Percentiles rank a stretch among this genome's conserved stretches.
These are phyloP conservation scores for Monosporozyma aquatica DNA, from an alignment of 805 yeast genomes.

Conservation along the genomic window DNA sequence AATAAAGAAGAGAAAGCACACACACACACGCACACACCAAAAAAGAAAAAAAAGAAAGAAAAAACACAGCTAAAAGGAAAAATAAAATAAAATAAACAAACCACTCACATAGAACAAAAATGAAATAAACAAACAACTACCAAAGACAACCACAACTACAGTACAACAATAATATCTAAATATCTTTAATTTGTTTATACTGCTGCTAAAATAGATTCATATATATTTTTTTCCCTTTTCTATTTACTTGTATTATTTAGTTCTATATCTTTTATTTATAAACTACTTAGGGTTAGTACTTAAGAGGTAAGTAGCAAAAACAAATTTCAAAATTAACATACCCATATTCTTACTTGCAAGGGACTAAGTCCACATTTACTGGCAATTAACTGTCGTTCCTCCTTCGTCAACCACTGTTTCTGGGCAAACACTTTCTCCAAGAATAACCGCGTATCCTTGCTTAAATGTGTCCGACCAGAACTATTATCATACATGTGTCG, in stretches of 20 bases:
- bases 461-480: not conserved
- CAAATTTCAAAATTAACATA: constrained; percentile 10
- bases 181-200: constrained; percentile 4
- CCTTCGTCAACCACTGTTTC: constrained; percentile 17
- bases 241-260: constrained; percentile 17
- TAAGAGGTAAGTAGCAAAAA: constrained; percentile 2
- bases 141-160: constrained; percentile 1
- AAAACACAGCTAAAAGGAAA: not conserved
- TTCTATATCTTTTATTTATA: constrained; percentile 1
- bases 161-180: constrained; percentile 1
- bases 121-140: not conserved
- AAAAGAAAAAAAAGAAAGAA: too few species aligned
- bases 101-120: not conserved
- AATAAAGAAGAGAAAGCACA: too few species aligned
- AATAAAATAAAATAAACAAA: not conserved
- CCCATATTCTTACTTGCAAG: constrained; percentile 21
- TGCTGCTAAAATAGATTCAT: constrained; percentile 4
- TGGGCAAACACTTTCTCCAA: constrained; percentile 16
- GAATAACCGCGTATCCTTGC: constrained; percentile 11
- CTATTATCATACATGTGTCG: constrained; percentile 5
- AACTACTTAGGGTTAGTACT: constrained; percentile 8
- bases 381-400: constrained; percentile 19
- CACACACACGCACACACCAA: too few species aligned
- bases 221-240: constrained; percentile 10
- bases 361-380: constrained; percentile 16